Percentiles rank a stretch among this genome's conserved stretches.
These are phyloP conservation scores for Suhomyces anneliseae DNA, from an alignment of 1,139 yeast species.

Conservation along the genomic window DNA sequence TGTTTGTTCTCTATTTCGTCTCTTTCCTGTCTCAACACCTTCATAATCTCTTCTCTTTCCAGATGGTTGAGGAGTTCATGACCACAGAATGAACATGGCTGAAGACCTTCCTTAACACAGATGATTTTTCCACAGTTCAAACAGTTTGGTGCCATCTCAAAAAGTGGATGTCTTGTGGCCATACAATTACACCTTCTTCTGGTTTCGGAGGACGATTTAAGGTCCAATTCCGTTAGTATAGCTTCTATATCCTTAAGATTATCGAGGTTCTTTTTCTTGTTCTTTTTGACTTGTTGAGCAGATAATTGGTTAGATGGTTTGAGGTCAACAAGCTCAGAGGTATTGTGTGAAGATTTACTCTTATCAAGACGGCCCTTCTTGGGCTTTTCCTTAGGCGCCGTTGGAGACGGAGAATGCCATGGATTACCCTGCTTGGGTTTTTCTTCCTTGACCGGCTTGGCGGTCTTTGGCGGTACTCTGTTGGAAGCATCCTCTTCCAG, in stretches of 20 bases:
- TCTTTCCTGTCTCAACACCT: conserved; percentile 52
- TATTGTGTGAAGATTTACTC: conserved; percentile 30
- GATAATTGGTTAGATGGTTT: conserved; percentile 24
- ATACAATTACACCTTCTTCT: conserved; percentile 67
- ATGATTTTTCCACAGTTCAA: conserved; percentile 91
- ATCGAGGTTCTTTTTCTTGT: conserved; percentile 42
- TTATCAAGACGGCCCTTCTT: conserved; percentile 21
- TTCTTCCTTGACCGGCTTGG: conserved; percentile 7
- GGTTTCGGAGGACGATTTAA: conserved; percentile 15
- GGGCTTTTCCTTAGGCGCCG: conserved; percentile 20
- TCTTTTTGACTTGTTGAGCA: conserved; percentile 27
- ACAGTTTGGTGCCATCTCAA: conserved; percentile 91
- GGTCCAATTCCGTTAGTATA: conserved; percentile 37
- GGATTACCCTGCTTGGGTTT: conserved; percentile 3
- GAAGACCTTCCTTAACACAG: conserved; percentile 85
- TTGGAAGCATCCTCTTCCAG: conserved; percentile 18
- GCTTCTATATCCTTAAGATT: conserved; percentile 60
- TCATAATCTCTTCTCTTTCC: conserved; percentile 61
- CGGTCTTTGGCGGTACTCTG: not conserved
- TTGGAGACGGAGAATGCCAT: conserved; percentile 9
- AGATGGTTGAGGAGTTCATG: conserved; percentile 57
- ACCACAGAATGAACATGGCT: conserved; percentile 87
- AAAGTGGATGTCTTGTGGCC: conserved; percentile 83
- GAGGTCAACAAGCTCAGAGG: conserved; percentile 38
- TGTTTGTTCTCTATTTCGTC: conserved; percentile 27